Conservation (phyloP, 2,329 filamentous ascomycete species). For the Botrytis deweyae region DNA sequence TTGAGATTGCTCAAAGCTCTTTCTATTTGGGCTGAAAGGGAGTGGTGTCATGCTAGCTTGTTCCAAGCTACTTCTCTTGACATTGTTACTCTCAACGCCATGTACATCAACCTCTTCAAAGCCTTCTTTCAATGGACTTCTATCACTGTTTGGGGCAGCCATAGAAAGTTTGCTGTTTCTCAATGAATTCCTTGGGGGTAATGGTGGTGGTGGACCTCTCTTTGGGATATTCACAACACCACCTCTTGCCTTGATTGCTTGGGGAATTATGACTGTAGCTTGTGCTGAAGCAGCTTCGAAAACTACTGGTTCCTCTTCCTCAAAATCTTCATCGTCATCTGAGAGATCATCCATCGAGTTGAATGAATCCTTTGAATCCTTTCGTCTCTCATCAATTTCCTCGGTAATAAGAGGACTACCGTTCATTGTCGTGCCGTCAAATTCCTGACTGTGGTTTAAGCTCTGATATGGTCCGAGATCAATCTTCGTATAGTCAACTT, state of each 20-base stretch:
- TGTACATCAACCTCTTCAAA: conserved; percentile 40
- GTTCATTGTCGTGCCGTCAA: conserved; percentile 38
- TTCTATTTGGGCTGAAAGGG: background rate
- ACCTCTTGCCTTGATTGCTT: conserved; percentile 57
- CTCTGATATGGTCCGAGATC: conserved; percentile 48
- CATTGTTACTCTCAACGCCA: conserved; percentile 25
- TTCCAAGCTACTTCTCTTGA: conserved; percentile 12
- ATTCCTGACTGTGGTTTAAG: conserved; percentile 35
- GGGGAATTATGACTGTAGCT: conserved; percentile 57
- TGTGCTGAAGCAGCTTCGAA: conserved; percentile 64
- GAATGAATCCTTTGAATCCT: conserved; percentile 40
- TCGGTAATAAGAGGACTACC: conserved; percentile 35
- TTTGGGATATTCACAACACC: conserved; percentile 84
- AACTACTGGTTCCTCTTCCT: conserved; percentile 62
- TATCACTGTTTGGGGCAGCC: conserved; percentile 34
- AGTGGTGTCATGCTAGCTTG: background rate
- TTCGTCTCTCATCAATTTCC: conserved; percentile 37
- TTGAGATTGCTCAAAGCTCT: conserved; percentile 11
- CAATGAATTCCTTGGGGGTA: conserved; percentile 75
- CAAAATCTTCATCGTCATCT: conserved; percentile 44
- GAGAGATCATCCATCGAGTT: conserved; percentile 48
- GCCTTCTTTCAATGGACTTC: conserved; percentile 32
- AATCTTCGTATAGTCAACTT: conserved; percentile 60
- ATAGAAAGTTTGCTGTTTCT: conserved; percentile 33
- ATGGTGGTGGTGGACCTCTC: conserved; percentile 66